A percentile compares a stretch with the other conserved stretches of the same genome.
These are phyloP conservation scores for Fusarium camptoceras DNA, from an alignment of 2,329 filamentous ascomycete genomes.

Conservation along the genomic window DNA sequence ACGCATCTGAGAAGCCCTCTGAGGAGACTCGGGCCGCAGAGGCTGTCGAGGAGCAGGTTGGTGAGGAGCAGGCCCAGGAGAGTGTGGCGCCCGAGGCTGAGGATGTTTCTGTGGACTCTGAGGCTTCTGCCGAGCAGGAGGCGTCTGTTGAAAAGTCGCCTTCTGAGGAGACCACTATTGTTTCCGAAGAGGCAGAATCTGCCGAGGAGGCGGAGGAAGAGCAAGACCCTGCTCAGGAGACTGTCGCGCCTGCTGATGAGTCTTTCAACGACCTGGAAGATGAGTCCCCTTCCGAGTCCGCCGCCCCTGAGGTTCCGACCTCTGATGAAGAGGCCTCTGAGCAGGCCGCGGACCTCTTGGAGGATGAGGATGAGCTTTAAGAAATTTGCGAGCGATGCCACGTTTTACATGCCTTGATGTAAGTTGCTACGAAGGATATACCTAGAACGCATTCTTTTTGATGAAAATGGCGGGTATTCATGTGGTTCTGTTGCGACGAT, in stretches of 20 bases:
- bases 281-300: slow-evolving; percentile 5
- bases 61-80: slow-evolving; percentile 12
- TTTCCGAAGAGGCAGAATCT: slow-evolving; percentile 1
- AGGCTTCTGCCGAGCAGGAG: slow-evolving; percentile 5
- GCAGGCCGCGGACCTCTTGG: slow-evolving; percentile 4
- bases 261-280: not conserved
- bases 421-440: slow-evolving; percentile 47
- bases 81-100: slow-evolving; percentile 6
- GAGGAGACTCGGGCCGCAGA: slow-evolving; percentile 26
- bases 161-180: slow-evolving; percentile 1
- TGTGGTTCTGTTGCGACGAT: slow-evolving; percentile 34
- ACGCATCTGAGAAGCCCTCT: slow-evolving; percentile 46
- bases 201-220: slow-evolving; percentile 14
- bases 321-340: slow-evolving; percentile 1
- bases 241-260: slow-evolving; percentile 1
- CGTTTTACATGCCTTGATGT: slow-evolving; percentile 43
- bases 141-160: slow-evolving; percentile 2
- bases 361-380: slow-evolving; percentile 23
- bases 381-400: slow-evolving; percentile 21
- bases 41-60: not conserved
- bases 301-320: slow-evolving; percentile 2
- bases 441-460: slow-evolving; percentile 41
- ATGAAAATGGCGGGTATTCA: slow-evolving; percentile 35
- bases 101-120: not conserved
- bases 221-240: slow-evolving; percentile 11